These are phyloP conservation scores for Rasamsonia emersonii DNA, from an alignment of 2,329 filamentous ascomycete genomes.

Conservation along the genomic window DNA sequence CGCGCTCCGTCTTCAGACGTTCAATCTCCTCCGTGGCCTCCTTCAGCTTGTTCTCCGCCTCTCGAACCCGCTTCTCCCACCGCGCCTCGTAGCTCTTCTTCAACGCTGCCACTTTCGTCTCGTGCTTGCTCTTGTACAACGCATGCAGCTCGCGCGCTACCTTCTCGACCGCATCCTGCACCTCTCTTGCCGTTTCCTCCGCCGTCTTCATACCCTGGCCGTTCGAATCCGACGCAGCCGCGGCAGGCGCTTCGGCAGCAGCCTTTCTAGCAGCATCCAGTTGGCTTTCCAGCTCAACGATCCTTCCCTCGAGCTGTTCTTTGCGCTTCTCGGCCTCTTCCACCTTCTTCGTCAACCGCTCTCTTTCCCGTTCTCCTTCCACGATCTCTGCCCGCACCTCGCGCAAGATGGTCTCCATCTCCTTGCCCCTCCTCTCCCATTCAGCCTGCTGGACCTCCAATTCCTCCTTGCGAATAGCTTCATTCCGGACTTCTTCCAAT, in stretches of 20 bases:
- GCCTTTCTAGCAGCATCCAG: slow-evolving; percentile 34
- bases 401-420: slow-evolving; percentile 74
- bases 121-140: slow-evolving; percentile 94
- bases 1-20: slow-evolving; percentile 56
- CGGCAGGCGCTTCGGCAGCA: slow-evolving; percentile 17
- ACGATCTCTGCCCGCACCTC: slow-evolving; percentile 77
- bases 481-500: slow-evolving; percentile 73
- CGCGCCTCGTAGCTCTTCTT: slow-evolving; percentile 74
- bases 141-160: slow-evolving; percentile 89
- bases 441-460: slow-evolving; percentile 65
- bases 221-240: slow-evolving; percentile 22
- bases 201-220: slow-evolving; percentile 30
- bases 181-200: slow-evolving; percentile 51
- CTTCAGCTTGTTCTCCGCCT: slow-evolving; percentile 64
- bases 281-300: slow-evolving; percentile 40
- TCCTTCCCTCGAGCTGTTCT: slow-evolving; percentile 36
- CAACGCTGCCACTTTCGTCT: slow-evolving; percentile 86
- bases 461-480: slow-evolving; percentile 60
- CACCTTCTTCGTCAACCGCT: slow-evolving; percentile 65
- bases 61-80: slow-evolving; percentile 79
- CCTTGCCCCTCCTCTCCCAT: slow-evolving; percentile 76
- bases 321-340: slow-evolving; percentile 62
- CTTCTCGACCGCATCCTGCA: slow-evolving; percentile 78
- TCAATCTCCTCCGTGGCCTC: slow-evolving; percentile 67
- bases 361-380: slow-evolving; percentile 67